phyloP scores from a whole-genome alignment of 306 rosid species.

The Castanea sativa region DNA sequence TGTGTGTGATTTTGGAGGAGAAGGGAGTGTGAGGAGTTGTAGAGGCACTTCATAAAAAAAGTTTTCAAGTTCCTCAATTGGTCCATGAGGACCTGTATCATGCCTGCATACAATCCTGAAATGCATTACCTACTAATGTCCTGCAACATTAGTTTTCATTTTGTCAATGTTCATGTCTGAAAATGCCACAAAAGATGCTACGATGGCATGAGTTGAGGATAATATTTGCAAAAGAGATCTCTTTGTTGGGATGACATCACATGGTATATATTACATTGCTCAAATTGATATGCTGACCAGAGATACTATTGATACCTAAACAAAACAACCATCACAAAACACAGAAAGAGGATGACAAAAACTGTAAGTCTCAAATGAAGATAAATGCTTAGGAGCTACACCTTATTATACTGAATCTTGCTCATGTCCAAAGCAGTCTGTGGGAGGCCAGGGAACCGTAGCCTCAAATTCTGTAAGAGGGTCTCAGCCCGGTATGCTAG shows the following conservation, averaged over 20 bases:
- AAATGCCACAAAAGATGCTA: not conserved
- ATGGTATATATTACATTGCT: not conserved
- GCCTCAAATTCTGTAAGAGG: conserved; percentile 35
- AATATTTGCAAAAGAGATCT: not conserved
- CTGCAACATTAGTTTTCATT: not conserved
- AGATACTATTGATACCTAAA: not conserved
- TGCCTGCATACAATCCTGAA: not conserved
- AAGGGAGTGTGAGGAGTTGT: not conserved
- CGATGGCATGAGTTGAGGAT: not conserved
- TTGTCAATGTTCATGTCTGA: not conserved
- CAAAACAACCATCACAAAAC: not conserved
- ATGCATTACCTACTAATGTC: not conserved
- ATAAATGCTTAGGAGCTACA: not conserved
- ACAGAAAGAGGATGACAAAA: not conserved
- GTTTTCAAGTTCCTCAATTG: not conserved
- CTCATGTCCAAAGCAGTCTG: conserved; percentile 50
- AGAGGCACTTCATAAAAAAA: not conserved
- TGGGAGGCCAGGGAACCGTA: conserved; percentile 44
- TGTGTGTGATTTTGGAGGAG: not conserved
- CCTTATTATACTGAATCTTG: conserved; percentile 51
- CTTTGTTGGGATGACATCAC: not conserved
- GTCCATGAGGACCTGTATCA: not conserved
- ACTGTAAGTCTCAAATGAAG: not conserved
- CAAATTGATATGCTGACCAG: not conserved
- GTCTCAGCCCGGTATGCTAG: conserved; percentile 40